Evolutionary conservation across 2,329 filamentous ascomycete species (phyloP), one percentile per base, ranked within the genome.

Genomic region (Myriangium duriaei): DNA sequence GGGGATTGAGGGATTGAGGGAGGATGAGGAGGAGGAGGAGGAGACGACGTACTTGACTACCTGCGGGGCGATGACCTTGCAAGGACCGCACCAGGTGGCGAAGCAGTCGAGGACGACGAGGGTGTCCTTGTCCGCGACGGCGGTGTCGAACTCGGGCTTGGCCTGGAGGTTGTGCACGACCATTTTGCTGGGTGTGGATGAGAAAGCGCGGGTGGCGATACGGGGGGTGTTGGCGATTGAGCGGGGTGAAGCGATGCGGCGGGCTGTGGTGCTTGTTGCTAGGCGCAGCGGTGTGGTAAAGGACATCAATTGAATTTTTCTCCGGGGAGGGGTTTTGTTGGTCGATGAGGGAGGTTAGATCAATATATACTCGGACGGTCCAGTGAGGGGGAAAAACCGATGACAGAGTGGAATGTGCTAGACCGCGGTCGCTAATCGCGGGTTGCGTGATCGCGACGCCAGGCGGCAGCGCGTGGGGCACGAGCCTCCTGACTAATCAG

Each of bases 61-160:
- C 45, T 76, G 62, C 42, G 87, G 88, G 12, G 85, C 75, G 53
- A 95, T 91, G 52, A 78, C 72, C 70, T 87, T 94, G 80, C 88
- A 96, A 43, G 88, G 88, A 43, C 85, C 86, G 68, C 88, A 96
- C 87, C 87, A 95, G 45, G 68, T 76, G 40, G 87, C 87, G 61
- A 81, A 86, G 67, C 76, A 86, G 68, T 96, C 88, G 53, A 96
- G 66, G 44, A 95, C 65, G 50, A 93, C 72, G 47, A 81, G 60
- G 37, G 68, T 69, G 53, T 75, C 62, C 39, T 67, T 50, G 36
- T 64, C 53, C 39, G 64, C 56, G 42, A 79, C 50, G 41, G 71
- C 70, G 19, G 59, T 52, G 39, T 72, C 57, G 59, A 74, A 86
- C 18, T 76, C 72, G 15, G 63, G 54, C 55, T 69, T 72, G 47